phyloP scores from a whole-genome alignment of 768 basidiomycete genomes.

The Roridomyces roridus region DNA sequence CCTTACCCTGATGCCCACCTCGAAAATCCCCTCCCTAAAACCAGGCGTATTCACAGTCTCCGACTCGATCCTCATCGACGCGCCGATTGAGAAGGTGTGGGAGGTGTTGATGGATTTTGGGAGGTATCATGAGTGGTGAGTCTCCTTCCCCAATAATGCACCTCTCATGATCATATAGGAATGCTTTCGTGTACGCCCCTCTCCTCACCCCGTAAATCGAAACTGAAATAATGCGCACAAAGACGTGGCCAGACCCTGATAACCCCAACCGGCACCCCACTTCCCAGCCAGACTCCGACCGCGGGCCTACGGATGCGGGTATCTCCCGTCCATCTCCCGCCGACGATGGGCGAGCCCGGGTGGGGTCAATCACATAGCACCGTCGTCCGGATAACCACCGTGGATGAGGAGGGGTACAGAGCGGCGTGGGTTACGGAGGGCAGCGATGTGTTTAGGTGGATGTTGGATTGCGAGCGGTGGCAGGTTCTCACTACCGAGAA shows the following conservation, averaged over 20 bases:
- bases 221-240: neutral
- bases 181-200: constrained; percentile 18
- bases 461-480: constrained; percentile 54
- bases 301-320: neutral
- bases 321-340: constrained; percentile 12
- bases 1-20: neutral
- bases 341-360: constrained; percentile 9
- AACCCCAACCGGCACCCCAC: neutral
- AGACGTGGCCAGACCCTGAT: constrained; percentile 14
- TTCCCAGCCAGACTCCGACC: constrained; percentile 6
- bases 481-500: constrained; percentile 55
- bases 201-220: neutral
- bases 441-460: constrained; percentile 7
- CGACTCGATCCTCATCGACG: constrained; percentile 61
- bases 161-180: neutral
- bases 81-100: constrained; percentile 69
- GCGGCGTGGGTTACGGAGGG: constrained; percentile 54
- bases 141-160: neutral
- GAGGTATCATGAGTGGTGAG: constrained; percentile 66
- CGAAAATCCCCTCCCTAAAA: constrained; percentile 42
- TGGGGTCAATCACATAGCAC: constrained; percentile 3
- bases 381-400: constrained; percentile 42
- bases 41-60: constrained; percentile 55
- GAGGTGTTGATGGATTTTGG: constrained; percentile 62
- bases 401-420: constrained; percentile 61